These are phyloP conservation scores for Tympanopsis confertula DNA, from an alignment of 2,329 filamentous ascomycete genomes.

Conservation along the genomic window DNA sequence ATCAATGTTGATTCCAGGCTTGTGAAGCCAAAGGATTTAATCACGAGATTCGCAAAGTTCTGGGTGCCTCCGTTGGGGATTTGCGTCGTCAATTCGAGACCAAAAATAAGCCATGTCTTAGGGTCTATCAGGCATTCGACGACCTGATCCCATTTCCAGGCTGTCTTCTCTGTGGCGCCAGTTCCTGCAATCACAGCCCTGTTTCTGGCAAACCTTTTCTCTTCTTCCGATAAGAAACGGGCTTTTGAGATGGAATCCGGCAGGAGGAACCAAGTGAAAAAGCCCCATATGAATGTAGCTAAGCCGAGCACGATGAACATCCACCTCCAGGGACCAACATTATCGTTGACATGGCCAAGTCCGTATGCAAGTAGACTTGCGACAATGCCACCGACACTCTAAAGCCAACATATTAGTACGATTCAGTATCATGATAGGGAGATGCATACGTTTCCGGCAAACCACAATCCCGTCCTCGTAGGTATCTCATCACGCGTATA, in stretches of 20 bases:
- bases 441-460: constrained; percentile 36
- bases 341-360: constrained; percentile 36
- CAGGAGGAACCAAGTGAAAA: constrained; percentile 33
- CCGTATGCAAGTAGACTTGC: constrained; percentile 41
- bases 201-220: constrained; percentile 33
- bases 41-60: constrained; percentile 44
- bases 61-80: constrained; percentile 53
- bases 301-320: constrained; percentile 44
- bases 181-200: constrained; percentile 37
- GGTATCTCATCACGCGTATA: constrained; percentile 46
- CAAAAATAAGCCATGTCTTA: constrained; percentile 48
- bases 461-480: constrained; percentile 41
- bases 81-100: constrained; percentile 37
- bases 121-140: constrained; percentile 41
- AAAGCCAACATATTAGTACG: no score
- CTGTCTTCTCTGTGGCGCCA: constrained; percentile 33
- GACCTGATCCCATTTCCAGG: constrained; percentile 37
- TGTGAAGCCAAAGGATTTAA: constrained; percentile 42
- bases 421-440: no score
- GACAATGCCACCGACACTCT: constrained; percentile 32
- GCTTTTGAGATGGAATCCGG: constrained; percentile 42
- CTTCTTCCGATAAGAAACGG: constrained; percentile 40
- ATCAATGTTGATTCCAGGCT: constrained; percentile 41
- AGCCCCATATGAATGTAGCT: constrained; percentile 36
- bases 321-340: constrained; percentile 38